phyloP scores from a whole-genome alignment of 163 green algal species.

The Scenedesmus sp. region DNA sequence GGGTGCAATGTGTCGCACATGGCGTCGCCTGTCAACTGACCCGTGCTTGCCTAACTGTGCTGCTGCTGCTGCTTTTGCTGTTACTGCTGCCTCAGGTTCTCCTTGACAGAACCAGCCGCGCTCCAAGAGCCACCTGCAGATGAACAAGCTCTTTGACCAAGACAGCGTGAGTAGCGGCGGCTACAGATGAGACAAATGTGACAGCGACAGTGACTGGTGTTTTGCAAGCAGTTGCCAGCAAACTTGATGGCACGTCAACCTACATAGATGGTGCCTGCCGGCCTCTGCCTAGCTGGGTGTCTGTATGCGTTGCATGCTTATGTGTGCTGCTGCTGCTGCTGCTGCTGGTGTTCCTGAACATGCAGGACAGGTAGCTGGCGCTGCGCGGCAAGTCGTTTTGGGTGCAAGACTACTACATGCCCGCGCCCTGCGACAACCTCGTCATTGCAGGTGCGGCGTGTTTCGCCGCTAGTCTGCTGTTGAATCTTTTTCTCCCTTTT shows the following conservation, averaged over 20 bases:
- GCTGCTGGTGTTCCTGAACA: constrained; percentile 36
- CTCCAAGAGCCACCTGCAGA: background rate
- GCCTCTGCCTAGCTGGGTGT: too few relatives aligned
- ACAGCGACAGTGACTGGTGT: too few relatives aligned
- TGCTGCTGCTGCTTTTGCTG: background rate
- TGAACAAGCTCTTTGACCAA: constrained; percentile 45
- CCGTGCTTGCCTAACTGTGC: background rate
- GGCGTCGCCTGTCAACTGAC: too few relatives aligned
- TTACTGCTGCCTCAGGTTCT: background rate
- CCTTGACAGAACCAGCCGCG: background rate
- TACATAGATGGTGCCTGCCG: too few relatives aligned
- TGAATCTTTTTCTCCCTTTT: too few relatives aligned
- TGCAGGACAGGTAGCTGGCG: constrained; percentile 36
- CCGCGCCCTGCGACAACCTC: background rate
- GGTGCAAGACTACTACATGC: constrained; percentile 43
- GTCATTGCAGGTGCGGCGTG: constrained; percentile 13
- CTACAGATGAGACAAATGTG: background rate
- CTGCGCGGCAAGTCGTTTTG: constrained; percentile 19
- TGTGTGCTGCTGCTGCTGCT: background rate
- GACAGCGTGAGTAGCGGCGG: constrained; percentile 12
- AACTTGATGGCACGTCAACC: too few relatives aligned
- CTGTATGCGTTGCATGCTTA: too few relatives aligned
- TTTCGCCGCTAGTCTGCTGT: too few relatives aligned
- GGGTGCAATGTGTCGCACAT: background rate
- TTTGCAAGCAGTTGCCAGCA: too few relatives aligned